These are phyloP conservation scores for Phialocephala subalpina DNA, from an alignment of 2,329 filamentous ascomycete species.

Conservation along the genomic window DNA sequence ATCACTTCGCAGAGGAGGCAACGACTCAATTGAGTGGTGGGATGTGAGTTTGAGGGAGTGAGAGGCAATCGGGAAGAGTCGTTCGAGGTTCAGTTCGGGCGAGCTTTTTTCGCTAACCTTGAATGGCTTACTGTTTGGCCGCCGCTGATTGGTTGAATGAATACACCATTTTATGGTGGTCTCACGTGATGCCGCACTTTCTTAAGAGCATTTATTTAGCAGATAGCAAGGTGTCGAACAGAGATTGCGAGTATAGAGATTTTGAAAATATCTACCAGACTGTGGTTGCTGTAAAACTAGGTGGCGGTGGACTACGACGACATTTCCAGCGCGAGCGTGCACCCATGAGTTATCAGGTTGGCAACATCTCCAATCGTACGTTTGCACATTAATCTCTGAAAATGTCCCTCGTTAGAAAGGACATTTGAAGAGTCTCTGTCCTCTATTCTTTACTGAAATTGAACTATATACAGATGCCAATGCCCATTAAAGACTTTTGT, in stretches of 20 bases:
- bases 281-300: no score
- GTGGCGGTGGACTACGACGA: no score
- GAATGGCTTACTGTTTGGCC: background rate
- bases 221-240: no score
- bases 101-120: conserved; percentile 14
- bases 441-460: background rate
- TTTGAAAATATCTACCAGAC: no score
- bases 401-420: no score
- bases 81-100: conserved; percentile 30
- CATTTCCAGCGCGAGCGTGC: no score
- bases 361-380: no score
- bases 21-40: conserved; percentile 43
- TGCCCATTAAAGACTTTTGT: conserved; percentile 15
- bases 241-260: no score
- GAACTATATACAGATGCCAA: conserved; percentile 8
- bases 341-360: no score
- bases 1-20: conserved; percentile 38
- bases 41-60: conserved; percentile 36
- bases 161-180: conserved; percentile 3
- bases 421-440: background rate
- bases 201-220: no score
- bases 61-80: conserved; percentile 29
- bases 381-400: no score
- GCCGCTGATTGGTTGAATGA: conserved; percentile 1
- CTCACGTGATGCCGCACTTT: conserved; percentile 1